Conservation (phyloP, 1,139 yeast genomes). For the Pichia sp. region DNA sequence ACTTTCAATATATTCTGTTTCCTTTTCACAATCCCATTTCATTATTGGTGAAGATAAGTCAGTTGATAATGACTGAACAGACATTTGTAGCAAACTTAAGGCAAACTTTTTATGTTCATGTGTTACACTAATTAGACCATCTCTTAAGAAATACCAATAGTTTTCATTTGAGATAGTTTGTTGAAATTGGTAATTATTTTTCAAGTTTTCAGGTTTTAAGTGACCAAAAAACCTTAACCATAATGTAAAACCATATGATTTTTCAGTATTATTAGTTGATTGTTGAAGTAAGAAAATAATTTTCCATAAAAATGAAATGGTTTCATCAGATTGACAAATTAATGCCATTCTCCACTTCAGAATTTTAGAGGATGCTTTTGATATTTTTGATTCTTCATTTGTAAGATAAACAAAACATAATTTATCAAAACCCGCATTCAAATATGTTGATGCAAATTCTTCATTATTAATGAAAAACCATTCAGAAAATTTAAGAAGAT, state of each 20-base stretch:
- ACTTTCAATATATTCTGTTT: constrained; percentile 36
- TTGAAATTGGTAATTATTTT: constrained; percentile 30
- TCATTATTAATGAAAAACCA: constrained; percentile 20
- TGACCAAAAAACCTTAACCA: constrained; percentile 48
- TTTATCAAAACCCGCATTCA: constrained; percentile 20
- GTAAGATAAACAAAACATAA: constrained; percentile 32
- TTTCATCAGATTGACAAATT: constrained; percentile 26
- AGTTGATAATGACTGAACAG: constrained; percentile 43
- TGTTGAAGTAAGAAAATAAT: constrained; percentile 35
- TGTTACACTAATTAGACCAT: constrained; percentile 47
- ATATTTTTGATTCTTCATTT: constrained; percentile 31
- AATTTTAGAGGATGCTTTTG: constrained; percentile 33
- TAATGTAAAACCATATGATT: constrained; percentile 42
- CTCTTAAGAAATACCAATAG: constrained; percentile 59
- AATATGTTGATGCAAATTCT: constrained; percentile 1
- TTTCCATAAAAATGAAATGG: constrained; percentile 38
- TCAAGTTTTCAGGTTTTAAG: constrained; percentile 20
- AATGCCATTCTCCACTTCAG: constrained; percentile 45
- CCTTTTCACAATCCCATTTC: constrained; percentile 38
- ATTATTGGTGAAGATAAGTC: constrained; percentile 41
- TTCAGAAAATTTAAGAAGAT: constrained; percentile 19
- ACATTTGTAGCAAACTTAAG: constrained; percentile 58
- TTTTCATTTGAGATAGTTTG: constrained; percentile 31
- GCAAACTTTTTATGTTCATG: constrained; percentile 72
- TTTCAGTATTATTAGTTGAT: constrained; percentile 31